Conservation (phyloP, 345 rosid genomes). For the Eucalyptus victrix region DNA sequence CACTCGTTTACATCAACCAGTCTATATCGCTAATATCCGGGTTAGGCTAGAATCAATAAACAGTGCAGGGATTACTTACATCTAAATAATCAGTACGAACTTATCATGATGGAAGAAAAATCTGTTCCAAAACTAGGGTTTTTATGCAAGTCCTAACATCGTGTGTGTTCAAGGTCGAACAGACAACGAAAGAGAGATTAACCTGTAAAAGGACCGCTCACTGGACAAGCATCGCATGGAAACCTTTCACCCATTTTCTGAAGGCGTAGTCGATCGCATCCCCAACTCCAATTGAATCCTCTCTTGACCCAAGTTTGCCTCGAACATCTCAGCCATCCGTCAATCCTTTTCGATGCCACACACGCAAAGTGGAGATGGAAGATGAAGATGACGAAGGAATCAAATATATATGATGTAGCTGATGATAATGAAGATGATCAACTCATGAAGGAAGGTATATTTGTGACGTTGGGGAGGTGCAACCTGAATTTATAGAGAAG, state of each 20-base stretch:
- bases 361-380: background rate
- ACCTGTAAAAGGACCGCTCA: constrained; percentile 21
- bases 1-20: background rate
- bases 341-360: background rate
- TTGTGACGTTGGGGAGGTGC: background rate
- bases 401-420: background rate
- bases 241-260: constrained; percentile 23
- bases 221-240: constrained; percentile 41
- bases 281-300: background rate
- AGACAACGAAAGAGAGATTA: constrained; percentile 37
- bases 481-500: background rate
- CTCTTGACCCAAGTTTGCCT: background rate
- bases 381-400: background rate
- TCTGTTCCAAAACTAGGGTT: background rate
- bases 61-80: background rate
- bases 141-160: background rate
- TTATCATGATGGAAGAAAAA: background rate
- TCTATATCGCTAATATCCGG: background rate
- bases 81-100: background rate
- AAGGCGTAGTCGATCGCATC: background rate
- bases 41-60: background rate
- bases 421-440: background rate
- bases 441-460: background rate
- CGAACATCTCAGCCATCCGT: background rate
- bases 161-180: constrained; percentile 33